Base-by-base conservation (phyloP, 805 yeast species). In the Candida andamanensis region DNA sequence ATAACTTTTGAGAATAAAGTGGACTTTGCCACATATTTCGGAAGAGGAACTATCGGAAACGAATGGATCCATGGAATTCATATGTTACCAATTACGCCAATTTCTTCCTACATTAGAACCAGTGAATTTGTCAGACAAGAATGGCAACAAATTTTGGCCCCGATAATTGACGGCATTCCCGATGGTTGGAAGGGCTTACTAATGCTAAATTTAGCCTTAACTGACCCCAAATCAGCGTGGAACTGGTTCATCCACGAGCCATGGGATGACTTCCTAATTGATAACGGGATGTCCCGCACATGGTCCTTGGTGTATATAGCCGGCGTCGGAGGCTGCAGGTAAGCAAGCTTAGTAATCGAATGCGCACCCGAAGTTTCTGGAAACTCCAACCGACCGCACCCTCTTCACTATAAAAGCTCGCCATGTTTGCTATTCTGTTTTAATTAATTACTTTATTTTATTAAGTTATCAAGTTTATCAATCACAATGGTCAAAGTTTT, bases 291-390 rank as follows among this genome's bases (percentile, higher is more conserved):
- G 69, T 78, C 90, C 17, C 62, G 78, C 40, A 81, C 96, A 0
- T 87, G 95, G 95, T 79, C 89, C 9, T 63, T 87, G 41, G 78
- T 95, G 0, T 84, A 74, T 43, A 68, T 85, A 28, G 95, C 74
- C 5, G 80, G 72, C 14, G 54, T 64, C 30, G 65, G 63, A 6
- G 64, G 60, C 15, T 17, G 24, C 19, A 25, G 13, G 7, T 8
- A 12, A 14, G 7, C 26, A n/a, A 23, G 6, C 9, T 7, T n/a
- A 23, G 12, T 11, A 12, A 7, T 14, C 26, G n/a, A n/a, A n/a
- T n/a, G n/a, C n/a, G n/a, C n/a, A n/a, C n/a, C n/a, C n/a, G n/a
- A n/a, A n/a, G n/a, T n/a, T n/a, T n/a, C n/a, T n/a, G n/a, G n/a
- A n/a, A n/a, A n/a, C n/a, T n/a, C n/a, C n/a, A n/a, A n/a, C n/a